A percentile compares a stretch with the other conserved stretches of the same genome.
Evolutionary conservation across 345 rosid genomes (phyloP).

Genomic region (Noccaea caerulescens): DNA sequence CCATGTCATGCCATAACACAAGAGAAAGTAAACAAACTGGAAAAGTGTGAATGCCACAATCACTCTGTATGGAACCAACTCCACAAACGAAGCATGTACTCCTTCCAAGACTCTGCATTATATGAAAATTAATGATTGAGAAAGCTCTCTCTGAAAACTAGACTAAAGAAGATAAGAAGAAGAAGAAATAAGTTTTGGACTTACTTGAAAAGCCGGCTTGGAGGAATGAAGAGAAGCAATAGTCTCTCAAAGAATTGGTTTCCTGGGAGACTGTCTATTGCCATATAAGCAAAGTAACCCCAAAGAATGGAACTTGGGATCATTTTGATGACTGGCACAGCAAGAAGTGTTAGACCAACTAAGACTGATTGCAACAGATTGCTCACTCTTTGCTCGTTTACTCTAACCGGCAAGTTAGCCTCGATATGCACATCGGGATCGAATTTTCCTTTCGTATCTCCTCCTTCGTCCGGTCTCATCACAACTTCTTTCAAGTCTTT

Average conservation of each 20-base stretch:
- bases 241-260: constrained; percentile 88
- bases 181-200: background rate
- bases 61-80: constrained; percentile 67
- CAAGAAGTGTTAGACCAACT: constrained; percentile 61
- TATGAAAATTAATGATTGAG: constrained; percentile 12
- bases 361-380: constrained; percentile 73
- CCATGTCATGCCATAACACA: constrained; percentile 84
- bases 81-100: constrained; percentile 60
- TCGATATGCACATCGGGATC: constrained; percentile 86
- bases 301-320: constrained; percentile 86
- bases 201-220: constrained; percentile 73
- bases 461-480: constrained; percentile 53
- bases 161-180: background rate
- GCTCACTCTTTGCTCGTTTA: constrained; percentile 88
- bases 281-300: constrained; percentile 93
- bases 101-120: constrained; percentile 58
- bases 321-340: constrained; percentile 68
- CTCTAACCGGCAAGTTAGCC: constrained; percentile 75
- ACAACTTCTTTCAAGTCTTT: constrained; percentile 73
- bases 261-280: constrained; percentile 87
- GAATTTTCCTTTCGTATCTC: constrained; percentile 43
- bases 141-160: background rate
- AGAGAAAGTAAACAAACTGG: constrained; percentile 60
- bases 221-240: constrained; percentile 68
- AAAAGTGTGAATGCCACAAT: constrained; percentile 62